These are phyloP conservation scores for Aspergillus sp. DNA, from an alignment of 2,329 filamentous ascomycete species.

Conservation along the genomic window DNA sequence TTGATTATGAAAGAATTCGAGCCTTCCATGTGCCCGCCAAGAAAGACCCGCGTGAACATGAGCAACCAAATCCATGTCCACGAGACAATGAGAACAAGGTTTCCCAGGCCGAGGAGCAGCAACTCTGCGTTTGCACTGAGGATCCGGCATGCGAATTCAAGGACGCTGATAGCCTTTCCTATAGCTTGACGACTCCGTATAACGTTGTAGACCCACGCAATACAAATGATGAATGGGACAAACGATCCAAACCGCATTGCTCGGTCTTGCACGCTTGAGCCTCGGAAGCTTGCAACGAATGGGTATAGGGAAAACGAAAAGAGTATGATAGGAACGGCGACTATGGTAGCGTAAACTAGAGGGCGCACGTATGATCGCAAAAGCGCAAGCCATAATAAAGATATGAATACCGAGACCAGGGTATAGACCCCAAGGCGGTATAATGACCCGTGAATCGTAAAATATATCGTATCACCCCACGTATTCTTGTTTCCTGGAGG, in stretches of 20 bases:
- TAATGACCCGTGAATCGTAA: conserved; percentile 81
- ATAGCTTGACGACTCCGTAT: conserved; percentile 80
- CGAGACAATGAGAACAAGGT: conserved; percentile 73
- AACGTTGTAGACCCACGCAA: conserved; percentile 83
- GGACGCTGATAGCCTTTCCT: conserved; percentile 79
- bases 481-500: conserved; percentile 67
- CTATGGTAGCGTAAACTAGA: conserved; percentile 78
- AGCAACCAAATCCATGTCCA: conserved; percentile 97
- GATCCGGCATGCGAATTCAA: conserved; percentile 91
- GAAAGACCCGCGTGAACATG: conserved; percentile 95
- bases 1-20: conserved; percentile 76
- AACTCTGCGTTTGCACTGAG: conserved; percentile 82
- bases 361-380: conserved; percentile 84
- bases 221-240: conserved; percentile 72
- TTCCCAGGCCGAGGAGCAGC: conserved; percentile 79
- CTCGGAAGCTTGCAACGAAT: conserved; percentile 84
- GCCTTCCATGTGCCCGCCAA: conserved; percentile 79
- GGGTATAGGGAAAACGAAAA: conserved; percentile 91
- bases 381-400: conserved; percentile 86
- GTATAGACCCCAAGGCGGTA: conserved; percentile 91
- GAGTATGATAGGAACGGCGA: conserved; percentile 84
- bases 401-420: conserved; percentile 83
- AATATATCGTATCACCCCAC: conserved; percentile 93
- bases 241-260: conserved; percentile 87
- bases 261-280: conserved; percentile 79